These are phyloP conservation scores for Mycena galopus DNA, from an alignment of 768 basidiomycete species.

Conservation along the genomic window DNA sequence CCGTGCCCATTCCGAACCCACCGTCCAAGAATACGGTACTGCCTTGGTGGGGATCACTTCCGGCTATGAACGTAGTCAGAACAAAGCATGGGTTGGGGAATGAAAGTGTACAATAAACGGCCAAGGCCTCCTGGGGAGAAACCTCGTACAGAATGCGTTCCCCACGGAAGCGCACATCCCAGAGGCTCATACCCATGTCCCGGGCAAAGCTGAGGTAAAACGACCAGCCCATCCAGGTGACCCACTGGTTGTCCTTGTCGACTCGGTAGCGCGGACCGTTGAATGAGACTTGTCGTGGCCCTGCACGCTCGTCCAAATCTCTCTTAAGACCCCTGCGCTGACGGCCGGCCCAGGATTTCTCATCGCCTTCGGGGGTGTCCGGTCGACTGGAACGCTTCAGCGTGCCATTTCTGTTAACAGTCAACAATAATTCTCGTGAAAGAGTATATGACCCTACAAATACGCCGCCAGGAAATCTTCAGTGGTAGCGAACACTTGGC, in stretches of 20 bases:
- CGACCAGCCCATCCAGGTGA: slow-evolving; percentile 80
- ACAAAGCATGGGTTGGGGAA: not conserved
- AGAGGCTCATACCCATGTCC: slow-evolving; percentile 75
- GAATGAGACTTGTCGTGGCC: slow-evolving; percentile 73
- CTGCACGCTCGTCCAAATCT: slow-evolving; percentile 75
- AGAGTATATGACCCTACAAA: slow-evolving; percentile 31
- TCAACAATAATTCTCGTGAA: not conserved
- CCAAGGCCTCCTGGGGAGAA: slow-evolving; percentile 72
- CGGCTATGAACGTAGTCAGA: slow-evolving; percentile 50
- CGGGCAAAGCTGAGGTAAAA: slow-evolving; percentile 73
- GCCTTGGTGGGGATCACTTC: slow-evolving; percentile 69
- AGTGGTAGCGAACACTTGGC: slow-evolving; percentile 63
- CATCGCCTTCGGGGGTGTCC: slow-evolving; percentile 44
- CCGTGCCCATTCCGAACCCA: slow-evolving; percentile 72
- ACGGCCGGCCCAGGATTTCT: slow-evolving; percentile 62
- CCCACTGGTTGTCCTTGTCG: slow-evolving; percentile 62
- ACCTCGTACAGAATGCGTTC: slow-evolving; percentile 76
- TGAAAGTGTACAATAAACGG: slow-evolving; percentile 61
- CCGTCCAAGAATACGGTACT: slow-evolving; percentile 75
- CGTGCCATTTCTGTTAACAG: slow-evolving; percentile 54
- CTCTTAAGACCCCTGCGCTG: slow-evolving; percentile 53
- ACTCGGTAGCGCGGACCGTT: slow-evolving; percentile 71
- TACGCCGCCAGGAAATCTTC: slow-evolving; percentile 68
- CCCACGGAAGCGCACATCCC: slow-evolving; percentile 69
- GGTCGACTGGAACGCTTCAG: slow-evolving; percentile 56